Evolutionary conservation across 352 stramenopile genomes (phyloP), one percentile per base, ranked within the genome.

Genomic region (Thraustochytrium striatum): DNA sequence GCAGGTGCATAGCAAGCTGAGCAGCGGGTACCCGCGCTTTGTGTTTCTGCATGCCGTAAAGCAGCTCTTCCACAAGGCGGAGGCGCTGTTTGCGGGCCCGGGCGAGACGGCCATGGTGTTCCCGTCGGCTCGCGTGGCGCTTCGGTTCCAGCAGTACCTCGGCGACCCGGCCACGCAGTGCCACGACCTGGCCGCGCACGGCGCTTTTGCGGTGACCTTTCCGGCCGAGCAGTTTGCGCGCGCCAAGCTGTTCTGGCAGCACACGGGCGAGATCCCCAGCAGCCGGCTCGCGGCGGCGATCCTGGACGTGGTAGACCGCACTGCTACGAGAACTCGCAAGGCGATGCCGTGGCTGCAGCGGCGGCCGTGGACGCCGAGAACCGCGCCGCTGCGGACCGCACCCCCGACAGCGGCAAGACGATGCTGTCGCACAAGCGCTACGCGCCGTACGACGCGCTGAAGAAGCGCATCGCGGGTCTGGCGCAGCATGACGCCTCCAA

Each of bases 1-100:
- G 7, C 83, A 88, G 21, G 85, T 95, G 30, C 82, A 93, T 28
- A 72, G 83, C 16, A 87, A 87, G 35, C 86, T 97, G 82, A 86
- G 85, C 16, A 93, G 90, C 82, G 92, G 92, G 35, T 97, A 97
- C 83, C 92, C 92, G 62, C 90, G 92, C 69, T 97, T 97, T 85
- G 91, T 97, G 57, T 92, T 91, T 81, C 90, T 96, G 75, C 89
- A 89, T 35, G 83, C 91, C 52, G 88, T 97, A 35, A 80, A 89
- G 47, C 79, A 88, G 83, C 87, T 97, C 16, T 85, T 86, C 55
- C 52, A 72, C 43, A 81, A 84, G 38, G 65, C 65, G 21, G 65
- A 75, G 65, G 65, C 65, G 47, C 65, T 75, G 11, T 79, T 84
- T 32, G 50, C 44, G 13, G 28, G 35, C 1, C 50, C 78, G 3